phyloP scores from a whole-genome alignment of 116 monocot genomes.

The Posidonia oceanica region DNA sequence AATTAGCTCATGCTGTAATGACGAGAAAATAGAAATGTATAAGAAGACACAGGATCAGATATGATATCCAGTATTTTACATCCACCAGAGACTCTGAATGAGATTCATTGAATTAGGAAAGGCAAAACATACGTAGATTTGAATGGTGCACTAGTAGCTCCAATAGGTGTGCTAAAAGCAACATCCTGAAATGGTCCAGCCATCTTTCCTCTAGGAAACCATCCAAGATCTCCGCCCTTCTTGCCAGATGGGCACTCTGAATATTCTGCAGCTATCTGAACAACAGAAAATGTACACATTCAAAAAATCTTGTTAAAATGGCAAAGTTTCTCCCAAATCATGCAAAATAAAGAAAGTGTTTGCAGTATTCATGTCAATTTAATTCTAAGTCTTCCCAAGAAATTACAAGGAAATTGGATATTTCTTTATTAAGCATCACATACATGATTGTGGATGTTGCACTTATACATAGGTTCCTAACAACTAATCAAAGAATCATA shows the following conservation, averaged over 20 bases:
- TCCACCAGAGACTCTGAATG: no score
- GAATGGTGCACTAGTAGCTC: slow-evolving; percentile 84
- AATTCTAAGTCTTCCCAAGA: neutral
- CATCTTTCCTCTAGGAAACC: slow-evolving; percentile 99
- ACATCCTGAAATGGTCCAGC: slow-evolving; percentile 97
- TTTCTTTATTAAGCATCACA: neutral
- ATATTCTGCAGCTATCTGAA: slow-evolving; percentile 80
- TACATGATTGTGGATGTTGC: no score
- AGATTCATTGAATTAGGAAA: neutral
- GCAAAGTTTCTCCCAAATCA: neutral
- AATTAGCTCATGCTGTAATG: neutral
- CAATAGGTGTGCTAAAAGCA: slow-evolving; percentile 76
- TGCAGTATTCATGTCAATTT: neutral
- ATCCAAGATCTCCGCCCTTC: slow-evolving; percentile 99
- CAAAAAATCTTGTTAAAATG: neutral
- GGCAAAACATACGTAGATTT: slow-evolving; percentile 74
- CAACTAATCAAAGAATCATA: no score
- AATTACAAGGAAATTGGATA: neutral
- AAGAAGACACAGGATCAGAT: neutral
- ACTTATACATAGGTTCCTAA: no score
- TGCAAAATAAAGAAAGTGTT: neutral
- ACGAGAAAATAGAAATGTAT: neutral
- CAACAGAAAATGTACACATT: neutral
- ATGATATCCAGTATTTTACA: neutral
- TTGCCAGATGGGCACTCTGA: slow-evolving; percentile 97